Base-by-base conservation (phyloP, 176 grass and related monocot species). In the Phyllostachys edulis region DNA sequence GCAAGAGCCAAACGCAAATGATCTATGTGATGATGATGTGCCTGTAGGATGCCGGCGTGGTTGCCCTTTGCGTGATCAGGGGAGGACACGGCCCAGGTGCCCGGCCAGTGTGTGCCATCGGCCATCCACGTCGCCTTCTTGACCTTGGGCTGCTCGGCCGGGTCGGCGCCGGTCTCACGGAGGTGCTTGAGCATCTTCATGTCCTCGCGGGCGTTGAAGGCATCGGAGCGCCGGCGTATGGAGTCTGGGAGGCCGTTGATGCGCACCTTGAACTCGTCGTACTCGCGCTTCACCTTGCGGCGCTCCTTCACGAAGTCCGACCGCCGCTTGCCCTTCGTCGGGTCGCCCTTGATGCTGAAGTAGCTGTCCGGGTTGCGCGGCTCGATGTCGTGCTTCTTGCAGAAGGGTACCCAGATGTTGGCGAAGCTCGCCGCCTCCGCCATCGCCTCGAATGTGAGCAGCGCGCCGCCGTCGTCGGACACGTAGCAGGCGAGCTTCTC, bases 51-150 rank as follows among this genome's bases (percentile, higher is more conserved):
- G 42, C 96, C 90, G 5, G 96, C 89, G 67, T 99, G 96, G 83
- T 99, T 94, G 0, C 96, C 96, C 80, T 87, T 95, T 4, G 54
- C 71, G 64, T 99, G 96, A 55, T 99, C 96, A 18, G 93, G n/a
- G 0, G 88, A 56, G 1, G 93, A 44, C 1, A 17, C 63, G 1
- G 91, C 77, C 96, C 93, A 98, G 0, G 89, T 89, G 18, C 96
- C 96, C 0, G 93, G 96, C 96, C 96, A 98, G 69, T 98, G 96
- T 15, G 92, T 93, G 10, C 96, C 96, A 66, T 98, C 96, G 5
- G 96, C 96, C 96, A 98, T 98, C 96, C 96, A 98, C 21, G 96
- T 98, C 2, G 96, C 96, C 77, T 98, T 98, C 38, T 89, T 87
- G 7, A 98, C 87, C 82, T 98, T 98, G 10, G 94, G 91, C 38